A percentile compares a stretch with the other conserved stretches of the same genome.
Conservation (phyloP, 371 early-diverging fungal genomes). For the Umbelopsis sp. region DNA sequence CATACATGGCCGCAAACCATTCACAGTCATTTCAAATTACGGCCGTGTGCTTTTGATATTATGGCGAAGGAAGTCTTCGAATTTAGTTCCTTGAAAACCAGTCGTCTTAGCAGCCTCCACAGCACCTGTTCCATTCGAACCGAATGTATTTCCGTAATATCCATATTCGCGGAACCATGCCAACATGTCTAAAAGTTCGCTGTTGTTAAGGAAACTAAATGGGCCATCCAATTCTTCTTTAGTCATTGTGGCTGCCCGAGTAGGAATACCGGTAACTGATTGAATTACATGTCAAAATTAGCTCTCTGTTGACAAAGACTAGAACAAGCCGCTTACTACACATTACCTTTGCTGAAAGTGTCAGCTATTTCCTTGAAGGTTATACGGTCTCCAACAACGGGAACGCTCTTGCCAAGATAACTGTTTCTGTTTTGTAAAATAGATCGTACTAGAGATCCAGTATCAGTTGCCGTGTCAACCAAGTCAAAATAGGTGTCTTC, state of each 20-base stretch:
- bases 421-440: neutral
- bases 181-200: neutral
- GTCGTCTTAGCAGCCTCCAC: neutral
- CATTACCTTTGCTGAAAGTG: neutral
- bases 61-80: neutral
- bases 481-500: neutral
- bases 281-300: neutral
- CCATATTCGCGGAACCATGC: slow-evolving; percentile 7
- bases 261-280: neutral
- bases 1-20: too few species aligned
- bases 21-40: too few species aligned
- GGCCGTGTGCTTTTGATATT: neutral
- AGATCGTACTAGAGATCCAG: neutral
- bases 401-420: slow-evolving; percentile 3
- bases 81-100: neutral
- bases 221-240: slow-evolving; percentile 3
- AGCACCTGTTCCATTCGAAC: slow-evolving; percentile 2
- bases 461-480: slow-evolving; percentile 1
- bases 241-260: neutral
- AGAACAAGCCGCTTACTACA: neutral
- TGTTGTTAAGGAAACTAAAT: neutral
- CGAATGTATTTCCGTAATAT: neutral
- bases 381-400: slow-evolving; percentile 14
- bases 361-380: neutral
- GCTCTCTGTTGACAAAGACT: neutral